A percentile compares a stretch with the other conserved stretches of the same genome.
Evolutionary conservation across 202 grass and related monocot species (phyloP).

Genomic region (Hordeum pubiflorum): DNA sequence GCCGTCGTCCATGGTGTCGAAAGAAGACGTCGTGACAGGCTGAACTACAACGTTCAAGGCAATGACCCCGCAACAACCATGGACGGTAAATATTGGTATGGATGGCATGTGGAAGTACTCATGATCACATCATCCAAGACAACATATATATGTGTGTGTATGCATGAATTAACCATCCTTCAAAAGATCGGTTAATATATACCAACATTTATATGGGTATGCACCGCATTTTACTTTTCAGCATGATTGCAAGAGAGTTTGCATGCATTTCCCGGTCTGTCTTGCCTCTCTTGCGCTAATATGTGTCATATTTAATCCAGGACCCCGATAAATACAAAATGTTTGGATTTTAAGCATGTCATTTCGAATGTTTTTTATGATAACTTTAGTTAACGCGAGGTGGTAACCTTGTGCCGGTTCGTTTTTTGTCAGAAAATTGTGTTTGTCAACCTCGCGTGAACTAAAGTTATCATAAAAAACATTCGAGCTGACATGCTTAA

Average conservation of each 20-base stretch:
- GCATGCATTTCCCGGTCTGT: not conserved
- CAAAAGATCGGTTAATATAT: not conserved
- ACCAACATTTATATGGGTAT: not conserved
- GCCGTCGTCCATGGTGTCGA: slow-evolving; percentile 30
- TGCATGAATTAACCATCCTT: not conserved
- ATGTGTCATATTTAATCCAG: too few species aligned
- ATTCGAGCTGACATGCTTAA: too few species aligned
- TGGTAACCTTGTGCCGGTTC: too few species aligned
- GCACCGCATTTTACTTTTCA: not conserved
- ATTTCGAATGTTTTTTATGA: too few species aligned
- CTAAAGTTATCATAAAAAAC: too few species aligned
- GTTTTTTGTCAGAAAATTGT: too few species aligned
- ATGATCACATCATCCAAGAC: not conserved
- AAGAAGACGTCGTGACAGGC: not conserved
- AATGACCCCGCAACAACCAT: not conserved
- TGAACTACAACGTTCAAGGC: slow-evolving; percentile 20
- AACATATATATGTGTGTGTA: not conserved
- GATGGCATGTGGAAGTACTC: slow-evolving; percentile 39
- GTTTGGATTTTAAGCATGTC: too few species aligned
- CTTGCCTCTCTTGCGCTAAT: too few species aligned
- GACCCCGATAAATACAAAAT: too few species aligned
- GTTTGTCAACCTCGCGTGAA: too few species aligned
- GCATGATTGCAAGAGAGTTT: not conserved
- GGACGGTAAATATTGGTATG: not conserved
- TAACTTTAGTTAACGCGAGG: too few species aligned